phyloP scores from a whole-genome alignment of 2,329 filamentous ascomycete genomes.

The Fusarium nisikadoi region DNA sequence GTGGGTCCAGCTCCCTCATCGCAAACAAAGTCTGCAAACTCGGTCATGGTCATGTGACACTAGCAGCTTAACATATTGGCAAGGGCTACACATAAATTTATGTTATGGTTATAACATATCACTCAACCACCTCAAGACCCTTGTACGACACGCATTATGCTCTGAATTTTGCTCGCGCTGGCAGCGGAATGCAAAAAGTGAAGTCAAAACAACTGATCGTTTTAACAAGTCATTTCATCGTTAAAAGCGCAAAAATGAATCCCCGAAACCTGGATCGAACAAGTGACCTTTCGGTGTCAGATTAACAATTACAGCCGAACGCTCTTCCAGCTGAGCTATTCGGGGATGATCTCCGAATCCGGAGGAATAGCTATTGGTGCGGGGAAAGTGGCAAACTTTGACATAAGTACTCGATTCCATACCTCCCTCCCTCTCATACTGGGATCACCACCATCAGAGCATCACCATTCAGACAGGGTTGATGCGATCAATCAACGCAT shows the following conservation, averaged over 20 bases:
- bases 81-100: fast-evolving
- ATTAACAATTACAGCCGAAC: slow-evolving; percentile 4
- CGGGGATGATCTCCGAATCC: not conserved
- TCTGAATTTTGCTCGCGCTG: fast-evolving
- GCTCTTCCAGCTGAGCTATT: slow-evolving; percentile 5
- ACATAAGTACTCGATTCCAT: fast-evolving
- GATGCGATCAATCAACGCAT: slow-evolving; percentile 20
- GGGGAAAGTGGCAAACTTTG: fast-evolving
- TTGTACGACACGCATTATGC: fast-evolving
- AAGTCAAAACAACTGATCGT: fast-evolving
- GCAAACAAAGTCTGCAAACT: not conserved
- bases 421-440: fast-evolving
- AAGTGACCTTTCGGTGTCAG: slow-evolving; percentile 1
- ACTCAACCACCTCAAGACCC: fast-evolving
- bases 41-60: fast-evolving
- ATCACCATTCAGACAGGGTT: not conserved
- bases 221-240: not conserved
- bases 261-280: slow-evolving; percentile 4
- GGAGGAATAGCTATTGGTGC: not conserved
- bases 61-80: not conserved
- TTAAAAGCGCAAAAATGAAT: not conserved
- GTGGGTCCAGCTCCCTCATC: not conserved
- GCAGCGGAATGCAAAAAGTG: not conserved
- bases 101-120: fast-evolving
- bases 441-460: too few species aligned